Conservation (phyloP, 129 eudicot genomes). For the Artemisia annua region DNA sequence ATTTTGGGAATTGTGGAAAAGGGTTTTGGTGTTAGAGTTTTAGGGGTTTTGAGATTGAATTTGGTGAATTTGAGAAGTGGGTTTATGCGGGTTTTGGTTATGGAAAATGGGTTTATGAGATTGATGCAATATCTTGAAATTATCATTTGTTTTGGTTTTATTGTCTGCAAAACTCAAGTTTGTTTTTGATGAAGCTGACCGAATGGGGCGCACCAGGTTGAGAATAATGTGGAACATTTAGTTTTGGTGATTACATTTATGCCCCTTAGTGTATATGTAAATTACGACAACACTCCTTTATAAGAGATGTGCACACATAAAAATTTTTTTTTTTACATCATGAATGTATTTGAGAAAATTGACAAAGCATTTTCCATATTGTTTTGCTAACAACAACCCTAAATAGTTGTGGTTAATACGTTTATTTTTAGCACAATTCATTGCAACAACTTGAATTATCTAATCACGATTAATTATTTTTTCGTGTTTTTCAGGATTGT, state of each 20-base stretch:
- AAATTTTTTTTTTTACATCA: too few species aligned
- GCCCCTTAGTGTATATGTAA: neutral
- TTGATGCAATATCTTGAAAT: conserved; percentile 23
- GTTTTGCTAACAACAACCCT: too few species aligned
- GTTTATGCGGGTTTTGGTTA: conserved; percentile 22
- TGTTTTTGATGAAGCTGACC: conserved; percentile 4
- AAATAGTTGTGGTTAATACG: too few species aligned
- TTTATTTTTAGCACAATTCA: too few species aligned
- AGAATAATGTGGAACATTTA: too few species aligned
- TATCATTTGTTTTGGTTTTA: conserved; percentile 13
- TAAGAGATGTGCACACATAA: too few species aligned
- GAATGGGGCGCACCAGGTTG: neutral
- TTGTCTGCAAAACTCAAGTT: neutral
- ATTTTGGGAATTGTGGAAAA: conserved; percentile 33
- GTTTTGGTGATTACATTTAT: neutral
- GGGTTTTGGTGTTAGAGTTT: conserved; percentile 19
- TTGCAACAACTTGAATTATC: too few species aligned
- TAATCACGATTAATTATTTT: too few species aligned
- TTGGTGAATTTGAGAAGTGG: conserved; percentile 36
- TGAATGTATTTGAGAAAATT: too few species aligned
- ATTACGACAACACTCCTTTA: neutral
- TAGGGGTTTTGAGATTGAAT: conserved; percentile 26
- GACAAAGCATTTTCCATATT: too few species aligned
- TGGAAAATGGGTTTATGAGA: conserved; percentile 17
- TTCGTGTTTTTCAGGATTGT: too few species aligned